Conservation (phyloP, 73 alveolate genomes). For the Paramecium octaurelia region DNA sequence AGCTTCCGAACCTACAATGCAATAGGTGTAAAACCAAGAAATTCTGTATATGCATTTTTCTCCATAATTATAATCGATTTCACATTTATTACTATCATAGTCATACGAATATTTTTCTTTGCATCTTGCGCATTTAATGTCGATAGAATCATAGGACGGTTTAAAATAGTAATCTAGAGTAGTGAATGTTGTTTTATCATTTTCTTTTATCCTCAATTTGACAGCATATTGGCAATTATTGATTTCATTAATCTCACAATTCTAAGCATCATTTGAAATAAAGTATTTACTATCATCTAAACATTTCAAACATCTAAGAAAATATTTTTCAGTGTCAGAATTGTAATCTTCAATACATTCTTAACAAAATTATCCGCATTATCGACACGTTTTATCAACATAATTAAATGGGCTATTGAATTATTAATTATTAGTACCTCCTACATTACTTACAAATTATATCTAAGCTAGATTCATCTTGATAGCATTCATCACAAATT, state of each 20-base stretch:
- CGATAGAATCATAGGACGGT: background rate
- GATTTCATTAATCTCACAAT: background rate
- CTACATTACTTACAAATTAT: background rate
- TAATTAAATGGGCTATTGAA: background rate
- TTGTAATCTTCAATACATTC: background rate
- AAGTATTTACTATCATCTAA: background rate
- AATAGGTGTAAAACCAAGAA: background rate
- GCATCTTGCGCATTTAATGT: background rate
- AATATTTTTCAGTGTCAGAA: background rate
- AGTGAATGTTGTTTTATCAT: background rate
- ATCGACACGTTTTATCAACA: background rate
- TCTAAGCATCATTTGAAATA: background rate
- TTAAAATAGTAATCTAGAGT: background rate
- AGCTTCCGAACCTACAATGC: background rate
- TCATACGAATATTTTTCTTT: background rate
- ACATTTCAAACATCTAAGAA: background rate
- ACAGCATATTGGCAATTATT: background rate
- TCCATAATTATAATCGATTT: background rate
- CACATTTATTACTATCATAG: background rate
- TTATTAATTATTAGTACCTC: background rate
- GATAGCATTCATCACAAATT: background rate
- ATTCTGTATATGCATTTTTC: background rate
- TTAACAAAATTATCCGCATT: background rate
- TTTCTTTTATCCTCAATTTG: background rate
- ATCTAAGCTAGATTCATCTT: background rate